Percentiles rank a stretch among this genome's conserved stretches.
phyloP scores from a whole-genome alignment of 176 grass and related monocot genomes.

The Cymbopogon citratus region DNA sequence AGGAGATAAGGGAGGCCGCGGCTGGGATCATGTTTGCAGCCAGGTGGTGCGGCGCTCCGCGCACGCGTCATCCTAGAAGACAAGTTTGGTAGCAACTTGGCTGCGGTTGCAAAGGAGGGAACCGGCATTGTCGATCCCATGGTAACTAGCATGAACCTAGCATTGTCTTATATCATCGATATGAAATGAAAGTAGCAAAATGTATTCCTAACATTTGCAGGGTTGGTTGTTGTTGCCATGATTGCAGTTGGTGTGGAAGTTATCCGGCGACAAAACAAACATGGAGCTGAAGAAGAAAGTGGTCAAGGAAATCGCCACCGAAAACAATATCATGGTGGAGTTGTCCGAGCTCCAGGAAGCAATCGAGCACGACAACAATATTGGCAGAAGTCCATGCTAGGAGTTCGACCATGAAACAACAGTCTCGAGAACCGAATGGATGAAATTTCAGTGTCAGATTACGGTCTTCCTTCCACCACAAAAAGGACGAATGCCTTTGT shows the following conservation, averaged over 20 bases:
- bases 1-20: slow-evolving; percentile 25
- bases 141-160: not conserved
- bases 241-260: slow-evolving; percentile 39
- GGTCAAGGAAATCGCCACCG: slow-evolving; percentile 8
- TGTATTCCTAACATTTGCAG: not conserved
- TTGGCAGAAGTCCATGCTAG: not conserved
- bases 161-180: not conserved
- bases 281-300: slow-evolving; percentile 45
- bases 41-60: slow-evolving; percentile 27
- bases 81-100: slow-evolving; percentile 35
- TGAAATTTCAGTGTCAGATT: not conserved
- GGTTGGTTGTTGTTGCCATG: not conserved
- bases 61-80: slow-evolving; percentile 26
- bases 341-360: slow-evolving; percentile 12
- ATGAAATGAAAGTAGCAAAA: not conserved
- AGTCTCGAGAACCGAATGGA: not conserved
- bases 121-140: slow-evolving; percentile 24
- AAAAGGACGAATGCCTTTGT: not conserved
- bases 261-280: slow-evolving; percentile 7
- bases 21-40: slow-evolving; percentile 36
- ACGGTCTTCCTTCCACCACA: not conserved
- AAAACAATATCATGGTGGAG: slow-evolving; percentile 27
- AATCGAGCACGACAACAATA: not conserved
- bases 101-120: slow-evolving; percentile 13
- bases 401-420: not conserved